phyloP scores from a whole-genome alignment of 2,329 filamentous ascomycete genomes.

The Aspergillus proliferans region DNA sequence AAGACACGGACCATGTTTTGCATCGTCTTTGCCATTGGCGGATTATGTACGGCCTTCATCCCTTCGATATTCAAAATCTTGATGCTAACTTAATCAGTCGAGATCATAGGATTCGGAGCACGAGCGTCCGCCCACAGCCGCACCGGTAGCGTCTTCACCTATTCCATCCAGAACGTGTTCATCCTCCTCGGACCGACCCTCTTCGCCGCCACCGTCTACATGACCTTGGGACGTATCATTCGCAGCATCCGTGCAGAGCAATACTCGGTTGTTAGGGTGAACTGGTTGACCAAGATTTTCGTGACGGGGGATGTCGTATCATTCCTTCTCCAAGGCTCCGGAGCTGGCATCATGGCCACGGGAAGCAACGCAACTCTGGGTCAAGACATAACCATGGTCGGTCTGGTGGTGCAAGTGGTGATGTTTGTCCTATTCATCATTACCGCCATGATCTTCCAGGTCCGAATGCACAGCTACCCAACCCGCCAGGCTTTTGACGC shows the following conservation, averaged over 20 bases:
- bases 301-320: slow-evolving; percentile 44
- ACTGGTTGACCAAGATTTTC: slow-evolving; percentile 44
- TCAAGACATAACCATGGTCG: slow-evolving; percentile 14
- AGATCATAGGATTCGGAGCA: slow-evolving; percentile 26
- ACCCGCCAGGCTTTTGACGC: slow-evolving; percentile 4
- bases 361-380: slow-evolving; percentile 1
- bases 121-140: slow-evolving; percentile 17
- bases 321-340: slow-evolving; percentile 40
- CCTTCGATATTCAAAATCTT: too few relatives aligned
- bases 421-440: slow-evolving; percentile 22
- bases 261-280: slow-evolving; percentile 37
- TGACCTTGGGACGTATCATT: slow-evolving; percentile 43
- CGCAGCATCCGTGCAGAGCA: slow-evolving; percentile 36
- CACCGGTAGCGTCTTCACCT: slow-evolving; percentile 19
- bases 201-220: slow-evolving; percentile 48
- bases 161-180: slow-evolving; percentile 40
- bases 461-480: slow-evolving; percentile 10
- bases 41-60: slow-evolving; percentile 22
- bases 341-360: slow-evolving; percentile 15
- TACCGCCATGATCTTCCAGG: slow-evolving; percentile 15
- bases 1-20: slow-evolving; percentile 25
- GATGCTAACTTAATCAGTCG: slow-evolving; percentile 19
- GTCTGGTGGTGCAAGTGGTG: slow-evolving; percentile 21
- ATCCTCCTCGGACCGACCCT: slow-evolving; percentile 46
- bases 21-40: slow-evolving; percentile 28